Percentiles rank a stretch among this genome's conserved stretches.
Conservation (phyloP, 83 land plant genomes). For the Isoetes engelmannii region DNA sequence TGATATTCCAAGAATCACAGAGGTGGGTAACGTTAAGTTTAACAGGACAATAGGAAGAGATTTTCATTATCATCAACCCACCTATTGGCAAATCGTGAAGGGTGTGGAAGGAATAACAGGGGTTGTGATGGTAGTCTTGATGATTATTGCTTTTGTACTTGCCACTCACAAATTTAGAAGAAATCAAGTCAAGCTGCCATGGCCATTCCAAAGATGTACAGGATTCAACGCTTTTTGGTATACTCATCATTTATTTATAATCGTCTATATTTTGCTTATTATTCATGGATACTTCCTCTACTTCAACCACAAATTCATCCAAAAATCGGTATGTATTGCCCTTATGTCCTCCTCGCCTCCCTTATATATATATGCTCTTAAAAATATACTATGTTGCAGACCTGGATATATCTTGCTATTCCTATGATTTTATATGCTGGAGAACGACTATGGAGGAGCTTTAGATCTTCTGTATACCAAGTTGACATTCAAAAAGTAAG, state of each 20-base stretch:
- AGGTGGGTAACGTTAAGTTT: neutral
- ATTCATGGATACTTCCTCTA: conserved; percentile 9
- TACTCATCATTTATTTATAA: conserved; percentile 3
- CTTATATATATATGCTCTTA: neutral
- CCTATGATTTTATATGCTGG: conserved; percentile 47
- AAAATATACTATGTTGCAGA: conserved; percentile 27
- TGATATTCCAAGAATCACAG: neutral
- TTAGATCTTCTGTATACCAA: conserved; percentile 26
- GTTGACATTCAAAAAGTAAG: conserved; percentile 46
- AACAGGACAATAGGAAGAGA: neutral
- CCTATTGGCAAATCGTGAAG: conserved; percentile 4
- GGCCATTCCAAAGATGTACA: conserved; percentile 5
- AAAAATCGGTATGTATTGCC: conserved; percentile 1
- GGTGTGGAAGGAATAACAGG: conserved; percentile 8
- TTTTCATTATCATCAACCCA: conserved; percentile 3
- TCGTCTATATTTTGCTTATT: conserved; percentile 3
- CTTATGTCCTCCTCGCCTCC: no score
- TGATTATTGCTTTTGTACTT: conserved; percentile 7
- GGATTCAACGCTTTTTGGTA: conserved; percentile 11
- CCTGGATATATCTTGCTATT: conserved; percentile 63
- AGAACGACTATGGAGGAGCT: conserved; percentile 33
- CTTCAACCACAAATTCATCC: conserved; percentile 1
- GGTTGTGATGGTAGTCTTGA: conserved; percentile 3
- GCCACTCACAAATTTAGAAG: conserved; percentile 8
- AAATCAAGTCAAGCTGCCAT: conserved; percentile 1